Evolutionary conservation across 768 basidiomycete species (phyloP), one percentile per base, ranked within the genome.

Genomic region (Kwoniella sp.): DNA sequence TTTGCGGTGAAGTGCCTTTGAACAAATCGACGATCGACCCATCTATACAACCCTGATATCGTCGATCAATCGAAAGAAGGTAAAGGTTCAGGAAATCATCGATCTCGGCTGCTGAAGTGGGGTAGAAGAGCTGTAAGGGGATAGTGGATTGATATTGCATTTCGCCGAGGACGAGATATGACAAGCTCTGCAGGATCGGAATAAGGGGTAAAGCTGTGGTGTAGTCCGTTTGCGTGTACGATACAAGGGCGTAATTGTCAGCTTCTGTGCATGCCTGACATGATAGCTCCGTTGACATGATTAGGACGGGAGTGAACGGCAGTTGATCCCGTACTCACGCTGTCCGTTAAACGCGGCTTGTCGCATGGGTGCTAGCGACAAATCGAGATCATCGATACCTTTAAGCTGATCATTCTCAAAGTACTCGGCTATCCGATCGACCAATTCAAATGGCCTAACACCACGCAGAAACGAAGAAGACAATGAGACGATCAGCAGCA

Each of bases 351-450:
- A 13, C 2, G 67, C 69, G 22, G 63, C 63, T 46, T 67, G 69
- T 21, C 59, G 58, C 22, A 73, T 58, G 1, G 67, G 69, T 2
- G 60, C 53, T 57, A 68, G n/a, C 21, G 58, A 24, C 5, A 73
- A 48, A 17, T 49, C 36, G 25, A 70, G n/a, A 53, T 73, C 72
- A 36, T 68, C 64, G 26, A 73, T 52, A 4, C 68, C 74, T 2
- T 47, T 37, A 24, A 73, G 65, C 19, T 54, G n/a, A 6, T 69
- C 69, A 19, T 67, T 7, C 9, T 58, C 53, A 27, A 72, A 55
- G 40, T 75, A 75, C n/a, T 48, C 53, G 2, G 46, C 60, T 27
- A 75, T 68, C 8, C 57, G 17, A 9, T 65, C 57, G 19, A 52
- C 58, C 4, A 65, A 19, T 19, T 58, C 62, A 21, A 55, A 40